Conservation (phyloP, 345 rosid species). For the Stellera chamaejasme region DNA sequence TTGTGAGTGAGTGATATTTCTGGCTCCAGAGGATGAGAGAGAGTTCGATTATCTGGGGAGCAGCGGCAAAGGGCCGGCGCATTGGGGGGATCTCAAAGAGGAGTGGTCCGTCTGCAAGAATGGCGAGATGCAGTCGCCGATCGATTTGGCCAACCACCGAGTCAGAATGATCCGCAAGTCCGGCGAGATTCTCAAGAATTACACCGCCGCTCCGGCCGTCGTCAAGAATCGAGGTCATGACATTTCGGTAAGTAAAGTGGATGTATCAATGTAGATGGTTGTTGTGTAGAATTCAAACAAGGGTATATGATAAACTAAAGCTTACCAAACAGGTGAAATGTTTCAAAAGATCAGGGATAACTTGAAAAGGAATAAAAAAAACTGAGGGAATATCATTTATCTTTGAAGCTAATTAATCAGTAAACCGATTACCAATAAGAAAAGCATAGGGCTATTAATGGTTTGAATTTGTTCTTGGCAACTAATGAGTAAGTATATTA, state of each 20-base stretch:
- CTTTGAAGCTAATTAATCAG: too few species aligned
- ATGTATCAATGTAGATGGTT: too few species aligned
- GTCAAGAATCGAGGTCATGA: constrained; percentile 54
- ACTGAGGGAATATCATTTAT: too few species aligned
- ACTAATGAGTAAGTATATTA: not conserved
- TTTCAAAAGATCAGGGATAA: too few species aligned
- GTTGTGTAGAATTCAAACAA: too few species aligned
- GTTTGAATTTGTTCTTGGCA: not conserved
- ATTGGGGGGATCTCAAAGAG: constrained; percentile 40
- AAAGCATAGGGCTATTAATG: not conserved
- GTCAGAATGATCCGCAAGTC: constrained; percentile 16
- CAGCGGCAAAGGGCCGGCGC: constrained; percentile 38
- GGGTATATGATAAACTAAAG: too few species aligned
- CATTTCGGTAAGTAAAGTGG: constrained; percentile 27
- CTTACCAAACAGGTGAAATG: too few species aligned
- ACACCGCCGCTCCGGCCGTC: constrained; percentile 28
- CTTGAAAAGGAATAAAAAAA: too few species aligned
- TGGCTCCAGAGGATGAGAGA: constrained; percentile 42
- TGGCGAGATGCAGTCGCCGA: constrained; percentile 26
- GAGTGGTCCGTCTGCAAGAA: constrained; percentile 20
- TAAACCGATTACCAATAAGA: too few species aligned
- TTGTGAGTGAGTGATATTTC: too few species aligned
- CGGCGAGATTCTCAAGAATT: constrained; percentile 14
- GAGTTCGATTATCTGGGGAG: constrained; percentile 40
- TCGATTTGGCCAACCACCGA: constrained; percentile 20